A percentile compares a stretch with the other conserved stretches of the same genome.
Conservation (phyloP, 2,329 filamentous ascomycete genomes). For the Coleophoma crateriformis region DNA sequence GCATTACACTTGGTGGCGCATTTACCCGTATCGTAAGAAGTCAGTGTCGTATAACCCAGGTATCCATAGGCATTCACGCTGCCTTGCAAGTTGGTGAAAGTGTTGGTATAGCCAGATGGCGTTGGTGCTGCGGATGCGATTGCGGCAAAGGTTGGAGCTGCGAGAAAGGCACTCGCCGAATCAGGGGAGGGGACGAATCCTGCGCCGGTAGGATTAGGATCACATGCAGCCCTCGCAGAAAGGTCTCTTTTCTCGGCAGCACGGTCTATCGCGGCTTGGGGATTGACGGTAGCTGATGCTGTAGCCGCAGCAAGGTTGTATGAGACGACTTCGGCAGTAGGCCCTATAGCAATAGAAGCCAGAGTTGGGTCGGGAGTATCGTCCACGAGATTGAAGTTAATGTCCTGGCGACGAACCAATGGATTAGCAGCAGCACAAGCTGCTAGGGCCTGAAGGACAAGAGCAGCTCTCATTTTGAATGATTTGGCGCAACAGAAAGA, state of each 20-base stretch:
- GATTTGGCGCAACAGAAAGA: no score
- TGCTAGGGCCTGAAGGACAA: background rate
- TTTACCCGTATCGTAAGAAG: background rate
- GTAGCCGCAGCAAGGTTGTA: background rate
- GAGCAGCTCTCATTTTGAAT: no score
- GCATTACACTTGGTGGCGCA: background rate
- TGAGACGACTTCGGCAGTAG: background rate
- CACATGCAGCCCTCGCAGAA: background rate
- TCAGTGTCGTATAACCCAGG: conserved; percentile 13
- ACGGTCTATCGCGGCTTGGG: background rate
- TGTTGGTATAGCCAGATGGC: conserved; percentile 17
- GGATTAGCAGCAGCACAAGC: background rate
- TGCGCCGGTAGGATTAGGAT: background rate
- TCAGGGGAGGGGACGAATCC: background rate
- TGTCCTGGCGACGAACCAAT: background rate
- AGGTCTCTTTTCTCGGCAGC: background rate
- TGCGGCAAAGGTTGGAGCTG: background rate
- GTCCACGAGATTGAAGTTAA: background rate
- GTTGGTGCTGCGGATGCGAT: background rate
- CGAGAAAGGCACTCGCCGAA: background rate
- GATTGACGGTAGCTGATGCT: background rate
- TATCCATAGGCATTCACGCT: conserved; percentile 14
- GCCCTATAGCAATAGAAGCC: background rate
- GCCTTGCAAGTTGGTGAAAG: conserved; percentile 22
- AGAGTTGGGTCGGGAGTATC: background rate